Evolutionary conservation across 129 eudicot species (phyloP).

Genomic region (Heracleum sosnowskyi): DNA sequence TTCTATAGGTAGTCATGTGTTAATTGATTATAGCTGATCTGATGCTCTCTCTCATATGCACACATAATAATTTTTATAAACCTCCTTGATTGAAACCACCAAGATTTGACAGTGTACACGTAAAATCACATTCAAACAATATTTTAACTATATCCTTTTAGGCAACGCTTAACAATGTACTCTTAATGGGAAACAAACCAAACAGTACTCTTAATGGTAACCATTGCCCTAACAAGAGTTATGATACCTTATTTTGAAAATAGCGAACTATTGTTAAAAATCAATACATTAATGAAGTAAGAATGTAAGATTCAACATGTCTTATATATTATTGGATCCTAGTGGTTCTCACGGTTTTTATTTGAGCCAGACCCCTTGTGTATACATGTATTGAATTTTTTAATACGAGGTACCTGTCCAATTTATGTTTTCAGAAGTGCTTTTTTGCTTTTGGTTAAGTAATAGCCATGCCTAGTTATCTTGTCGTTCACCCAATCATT

Average conservation of each 20-base stretch:
- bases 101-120: too few relatives aligned
- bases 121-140: too few relatives aligned
- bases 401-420: background rate
- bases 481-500: background rate
- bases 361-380: background rate
- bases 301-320: background rate
- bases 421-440: too few relatives aligned
- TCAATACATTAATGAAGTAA: background rate
- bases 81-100: too few relatives aligned
- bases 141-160: too few relatives aligned
- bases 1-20: background rate
- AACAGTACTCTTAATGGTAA: background rate
- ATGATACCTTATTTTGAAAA: background rate
- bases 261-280: background rate
- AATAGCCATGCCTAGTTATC: background rate
- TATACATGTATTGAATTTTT: background rate
- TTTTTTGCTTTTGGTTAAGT: too few relatives aligned
- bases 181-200: background rate
- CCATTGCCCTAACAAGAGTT: background rate
- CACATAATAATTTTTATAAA: background rate
- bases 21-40: background rate
- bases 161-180: background rate
- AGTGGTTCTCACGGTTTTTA: background rate
- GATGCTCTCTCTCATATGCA: too few relatives aligned
- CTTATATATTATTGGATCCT: background rate